These are phyloP conservation scores for Exophiala mesophila DNA, from an alignment of 2,329 filamentous ascomycete species.

Conservation along the genomic window DNA sequence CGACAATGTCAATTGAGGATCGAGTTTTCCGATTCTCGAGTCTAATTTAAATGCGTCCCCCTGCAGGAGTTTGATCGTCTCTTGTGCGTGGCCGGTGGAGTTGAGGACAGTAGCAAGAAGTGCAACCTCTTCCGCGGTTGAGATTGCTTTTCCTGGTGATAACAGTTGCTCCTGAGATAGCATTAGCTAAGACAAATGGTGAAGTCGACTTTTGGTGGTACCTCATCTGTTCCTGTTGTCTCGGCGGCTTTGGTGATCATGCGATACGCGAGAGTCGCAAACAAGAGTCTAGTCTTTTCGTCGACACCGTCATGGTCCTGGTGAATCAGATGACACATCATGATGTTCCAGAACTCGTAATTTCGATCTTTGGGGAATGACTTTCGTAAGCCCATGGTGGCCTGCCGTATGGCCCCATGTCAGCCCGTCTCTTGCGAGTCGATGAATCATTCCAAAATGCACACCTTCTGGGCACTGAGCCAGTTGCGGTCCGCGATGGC, in stretches of 20 bases:
- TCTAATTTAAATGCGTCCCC: conserved; percentile 38
- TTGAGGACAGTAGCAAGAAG: conserved; percentile 42
- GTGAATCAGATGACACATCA: conserved; percentile 40
- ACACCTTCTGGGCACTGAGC: conserved; percentile 46
- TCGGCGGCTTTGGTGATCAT: conserved; percentile 46
- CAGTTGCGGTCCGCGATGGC: conserved; percentile 40
- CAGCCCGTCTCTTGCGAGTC: conserved; percentile 21
- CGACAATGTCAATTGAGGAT: conserved; percentile 38
- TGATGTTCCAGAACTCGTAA: conserved; percentile 48
- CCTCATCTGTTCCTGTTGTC: conserved; percentile 40
- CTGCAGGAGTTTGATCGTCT: conserved; percentile 40
- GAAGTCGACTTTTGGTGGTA: conserved; percentile 32
- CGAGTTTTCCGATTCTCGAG: conserved; percentile 41
- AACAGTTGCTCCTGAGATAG: conserved; percentile 35
- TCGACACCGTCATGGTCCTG: conserved; percentile 34
- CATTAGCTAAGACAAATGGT: conserved; percentile 1
- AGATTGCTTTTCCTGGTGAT: conserved; percentile 41
- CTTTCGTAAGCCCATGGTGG: conserved; percentile 46
- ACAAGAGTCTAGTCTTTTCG: conserved; percentile 41
- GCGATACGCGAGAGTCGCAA: conserved; percentile 47
- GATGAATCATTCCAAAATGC: conserved; percentile 15
- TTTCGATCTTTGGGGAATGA: conserved; percentile 45
- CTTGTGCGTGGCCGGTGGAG: conserved; percentile 35
- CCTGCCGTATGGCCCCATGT: conserved; percentile 32
- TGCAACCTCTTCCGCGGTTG: conserved; percentile 43